Base-by-base conservation (phyloP, 83 land plant species). In the Thuja plicata region DNA sequence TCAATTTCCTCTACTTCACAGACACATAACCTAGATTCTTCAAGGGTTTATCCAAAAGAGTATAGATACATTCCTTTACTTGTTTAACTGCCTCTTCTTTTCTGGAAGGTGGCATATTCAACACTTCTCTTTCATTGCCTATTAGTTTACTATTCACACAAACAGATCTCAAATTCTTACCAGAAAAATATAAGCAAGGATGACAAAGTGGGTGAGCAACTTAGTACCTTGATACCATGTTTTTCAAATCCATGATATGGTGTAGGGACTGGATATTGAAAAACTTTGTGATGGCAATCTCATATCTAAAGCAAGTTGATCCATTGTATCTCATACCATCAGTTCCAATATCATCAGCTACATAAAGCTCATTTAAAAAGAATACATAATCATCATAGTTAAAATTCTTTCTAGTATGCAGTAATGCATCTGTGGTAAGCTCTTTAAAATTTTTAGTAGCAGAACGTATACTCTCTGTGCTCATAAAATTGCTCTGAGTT, bases 41-140 rank as follows among this genome's bases (percentile, higher is more conserved):
- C 83, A 98, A 91, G 17, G 95, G 94, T 88, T 94, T 94, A 55
- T 93, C 91, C 24, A 97, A 86, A 62, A 96, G 80, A 62, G 90
- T 11, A 40, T 94, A 92, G 80, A 97, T 92, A 87, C 94, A 92
- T 15, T 89, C 88, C 86, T 91, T 94, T 62, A 95, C 97, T 81
- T 97, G 99, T 45, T 80, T 71, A 40, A 96, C 92, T 37, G 98
- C 97, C 85, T 96, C 96, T 86, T 95, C 97, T 89, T 88, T 94
- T 35, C 96, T 90, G 45, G 89, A 86, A 10, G 99, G 99, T 38
- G 96, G 99, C 30, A 86, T 27, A 30, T 35, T 55, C 43, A 32
- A 86, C 35, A 9, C 60, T 74, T 13, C 37, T 57, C n/a, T 86
- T 70, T 55, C 41, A 15, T 34, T 86, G 27, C 54, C 87, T 34